A percentile compares a stretch with the other conserved stretches of the same genome.
phyloP scores from a whole-genome alignment of 768 basidiomycete genomes.

The Leccinum ochraceum region DNA sequence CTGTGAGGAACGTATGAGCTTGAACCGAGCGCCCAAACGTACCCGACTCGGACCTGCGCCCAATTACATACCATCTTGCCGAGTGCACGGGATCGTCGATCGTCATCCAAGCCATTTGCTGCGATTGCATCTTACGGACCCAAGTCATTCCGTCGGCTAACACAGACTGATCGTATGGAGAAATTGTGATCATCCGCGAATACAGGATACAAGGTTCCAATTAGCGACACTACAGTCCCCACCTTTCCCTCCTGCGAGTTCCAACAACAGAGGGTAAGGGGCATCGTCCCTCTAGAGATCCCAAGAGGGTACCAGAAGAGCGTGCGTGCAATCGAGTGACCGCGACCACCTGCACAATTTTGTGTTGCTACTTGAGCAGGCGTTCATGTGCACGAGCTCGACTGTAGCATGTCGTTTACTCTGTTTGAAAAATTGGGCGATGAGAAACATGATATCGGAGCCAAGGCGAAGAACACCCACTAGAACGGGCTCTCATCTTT shows the following conservation, averaged over 20 bases:
- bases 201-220: constrained; percentile 26
- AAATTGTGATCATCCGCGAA: constrained; percentile 18
- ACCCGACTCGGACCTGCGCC: background rate
- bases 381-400: constrained; percentile 30
- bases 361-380: constrained; percentile 16
- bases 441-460: background rate
- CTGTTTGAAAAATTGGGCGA: constrained; percentile 22
- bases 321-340: constrained; percentile 26
- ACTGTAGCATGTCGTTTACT: constrained; percentile 35
- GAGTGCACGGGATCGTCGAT: too few species aligned
- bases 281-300: constrained; percentile 22
- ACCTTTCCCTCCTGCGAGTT: constrained; percentile 20
- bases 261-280: constrained; percentile 24
- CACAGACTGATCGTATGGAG: background rate
- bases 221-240: constrained; percentile 27
- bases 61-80: too few species aligned
- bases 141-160: background rate
- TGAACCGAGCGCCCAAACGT: background rate
- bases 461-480: constrained; percentile 46
- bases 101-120: background rate
- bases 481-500: constrained; percentile 96
- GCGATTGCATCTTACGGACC: background rate
- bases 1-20: background rate
- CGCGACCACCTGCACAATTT: constrained; percentile 16
- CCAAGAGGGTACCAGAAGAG: constrained; percentile 26